A percentile compares a stretch with the other conserved stretches of the same genome.
Evolutionary conservation across 768 basidiomycete species (phyloP).

Genomic region (Favolaschia claudopus): DNA sequence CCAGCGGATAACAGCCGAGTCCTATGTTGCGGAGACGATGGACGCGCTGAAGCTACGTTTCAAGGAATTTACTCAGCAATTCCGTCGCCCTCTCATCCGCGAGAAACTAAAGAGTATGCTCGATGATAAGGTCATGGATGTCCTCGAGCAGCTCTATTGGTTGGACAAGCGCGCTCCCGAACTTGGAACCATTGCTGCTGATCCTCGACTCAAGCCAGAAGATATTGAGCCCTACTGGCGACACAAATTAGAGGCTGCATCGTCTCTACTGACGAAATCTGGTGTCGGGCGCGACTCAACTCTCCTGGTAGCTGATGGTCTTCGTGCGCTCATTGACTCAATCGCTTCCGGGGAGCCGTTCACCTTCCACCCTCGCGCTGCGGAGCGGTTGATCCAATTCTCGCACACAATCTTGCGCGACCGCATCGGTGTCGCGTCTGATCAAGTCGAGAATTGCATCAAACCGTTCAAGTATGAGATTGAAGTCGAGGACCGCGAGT

Average conservation of each 20-base stretch:
- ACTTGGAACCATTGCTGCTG: constrained; percentile 71
- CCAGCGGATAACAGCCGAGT: constrained; percentile 91
- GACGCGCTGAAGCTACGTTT: constrained; percentile 91
- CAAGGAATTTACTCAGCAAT: constrained; percentile 83
- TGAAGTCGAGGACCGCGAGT: constrained; percentile 92
- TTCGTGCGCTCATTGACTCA: constrained; percentile 88
- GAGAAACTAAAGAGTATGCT: constrained; percentile 90
- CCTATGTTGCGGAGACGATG: constrained; percentile 97
- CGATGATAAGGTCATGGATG: constrained; percentile 96
- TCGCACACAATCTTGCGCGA: constrained; percentile 93
- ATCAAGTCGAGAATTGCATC: constrained; percentile 99
- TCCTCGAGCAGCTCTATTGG: constrained; percentile 98
- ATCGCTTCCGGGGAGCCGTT: constrained; percentile 92
- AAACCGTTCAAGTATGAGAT: constrained; percentile 99
- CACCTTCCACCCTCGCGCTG: constrained; percentile 85
- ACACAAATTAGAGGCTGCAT: constrained; percentile 95
- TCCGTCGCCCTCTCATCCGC: constrained; percentile 89
- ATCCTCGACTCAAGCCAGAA: constrained; percentile 73
- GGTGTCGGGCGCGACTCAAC: constrained; percentile 96
- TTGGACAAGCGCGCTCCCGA: constrained; percentile 86
- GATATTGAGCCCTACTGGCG: constrained; percentile 92
- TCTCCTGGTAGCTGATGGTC: constrained; percentile 90
- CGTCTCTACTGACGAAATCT: constrained; percentile 92
- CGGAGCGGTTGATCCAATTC: constrained; percentile 91
- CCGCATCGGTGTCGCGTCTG: constrained; percentile 91